Base-by-base conservation (phyloP, 352 stramenopile species). In the Phytopythium sindhum region DNA sequence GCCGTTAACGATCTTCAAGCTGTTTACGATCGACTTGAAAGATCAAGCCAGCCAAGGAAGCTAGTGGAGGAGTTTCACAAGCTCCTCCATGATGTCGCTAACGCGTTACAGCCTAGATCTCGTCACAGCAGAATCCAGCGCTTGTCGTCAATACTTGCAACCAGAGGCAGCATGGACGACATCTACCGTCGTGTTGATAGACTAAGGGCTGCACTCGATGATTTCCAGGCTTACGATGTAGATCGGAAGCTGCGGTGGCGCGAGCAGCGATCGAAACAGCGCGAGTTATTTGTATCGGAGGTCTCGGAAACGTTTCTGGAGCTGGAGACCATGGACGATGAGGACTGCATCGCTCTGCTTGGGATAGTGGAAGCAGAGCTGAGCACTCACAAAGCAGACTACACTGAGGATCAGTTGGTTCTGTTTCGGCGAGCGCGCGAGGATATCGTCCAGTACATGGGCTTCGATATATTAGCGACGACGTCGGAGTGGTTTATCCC, bases 401-500 rank as follows among this genome's bases (percentile, higher is more conserved):
- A 57, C 31, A 28, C 51, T 2, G 6, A 7, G 0, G 31, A 19
- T 28, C 51, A 57, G 31, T 2, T 57, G 51, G n/a, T n/a, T n/a
- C n/a, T n/a, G n/a, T n/a, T n/a, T 19, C 17, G 19, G 31, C 42
- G 28, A 57, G 51, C 51, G 28, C 17, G 19, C 10, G 31, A 41
- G 2, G 31, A 37, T 2, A 15, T 57, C 0, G 31, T 42, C 28
- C 4, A 57, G 12, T 29, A 28, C 15, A 19, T 19, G 4, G 11
- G 1, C 1, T 42, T 33, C 0, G 39, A 50, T 35, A 23, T 7
- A 12, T 1, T 51, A 7, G 19, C 10, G 11, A 60, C 35, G 7
- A 33, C 54, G 2, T 37, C 54, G 2, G 35, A 37, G 39, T 60
- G 54, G 54, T 60, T 60, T 17, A 5, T 60, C 23, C 54, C 54